These are phyloP conservation scores for Calonectria fujianensis DNA, from an alignment of 2,329 filamentous ascomycete genomes.

Conservation along the genomic window DNA sequence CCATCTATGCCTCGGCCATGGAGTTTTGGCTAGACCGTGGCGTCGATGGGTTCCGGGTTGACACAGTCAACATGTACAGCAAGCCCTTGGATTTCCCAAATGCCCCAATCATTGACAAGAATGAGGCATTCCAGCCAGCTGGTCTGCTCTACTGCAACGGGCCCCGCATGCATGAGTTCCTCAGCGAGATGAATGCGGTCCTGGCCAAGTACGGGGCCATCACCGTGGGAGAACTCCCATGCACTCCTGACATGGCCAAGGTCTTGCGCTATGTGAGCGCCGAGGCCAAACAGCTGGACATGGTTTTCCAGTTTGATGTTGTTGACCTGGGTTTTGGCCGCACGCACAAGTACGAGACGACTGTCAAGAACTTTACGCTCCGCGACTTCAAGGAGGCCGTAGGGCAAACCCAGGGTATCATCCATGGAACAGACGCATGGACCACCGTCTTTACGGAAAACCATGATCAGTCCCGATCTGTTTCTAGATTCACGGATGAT, in stretches of 20 bases:
- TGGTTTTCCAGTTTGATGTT: slow-evolving; percentile 82
- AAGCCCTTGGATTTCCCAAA: slow-evolving; percentile 77
- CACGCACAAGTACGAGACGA: slow-evolving; percentile 72
- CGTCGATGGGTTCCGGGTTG: slow-evolving; percentile 84
- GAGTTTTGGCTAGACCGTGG: slow-evolving; percentile 87
- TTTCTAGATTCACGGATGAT: slow-evolving; percentile 73
- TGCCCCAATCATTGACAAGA: slow-evolving; percentile 71
- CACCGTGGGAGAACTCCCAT: slow-evolving; percentile 81
- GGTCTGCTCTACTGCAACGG: slow-evolving; percentile 79
- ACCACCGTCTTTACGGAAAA: slow-evolving; percentile 80
- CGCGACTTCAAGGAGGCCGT: slow-evolving; percentile 69
- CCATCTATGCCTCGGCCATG: slow-evolving; percentile 83
- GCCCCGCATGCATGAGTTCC: slow-evolving; percentile 80
- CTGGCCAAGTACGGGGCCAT: slow-evolving; percentile 78
- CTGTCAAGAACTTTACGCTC: slow-evolving; percentile 66
- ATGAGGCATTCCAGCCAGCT: slow-evolving; percentile 69
- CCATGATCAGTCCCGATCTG: slow-evolving; percentile 77
- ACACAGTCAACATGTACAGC: slow-evolving; percentile 84
- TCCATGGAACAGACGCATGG: slow-evolving; percentile 75
- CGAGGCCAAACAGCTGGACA: slow-evolving; percentile 76
- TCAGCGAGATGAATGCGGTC: slow-evolving; percentile 79
- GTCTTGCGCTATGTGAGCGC: slow-evolving; percentile 77
- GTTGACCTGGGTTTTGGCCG: slow-evolving; percentile 76
- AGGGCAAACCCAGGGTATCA: slow-evolving; percentile 70
- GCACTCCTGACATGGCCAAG: slow-evolving; percentile 74